These are phyloP conservation scores for Rozella allomycis DNA, from an alignment of 371 early-diverging fungal genomes.

Conservation along the genomic window DNA sequence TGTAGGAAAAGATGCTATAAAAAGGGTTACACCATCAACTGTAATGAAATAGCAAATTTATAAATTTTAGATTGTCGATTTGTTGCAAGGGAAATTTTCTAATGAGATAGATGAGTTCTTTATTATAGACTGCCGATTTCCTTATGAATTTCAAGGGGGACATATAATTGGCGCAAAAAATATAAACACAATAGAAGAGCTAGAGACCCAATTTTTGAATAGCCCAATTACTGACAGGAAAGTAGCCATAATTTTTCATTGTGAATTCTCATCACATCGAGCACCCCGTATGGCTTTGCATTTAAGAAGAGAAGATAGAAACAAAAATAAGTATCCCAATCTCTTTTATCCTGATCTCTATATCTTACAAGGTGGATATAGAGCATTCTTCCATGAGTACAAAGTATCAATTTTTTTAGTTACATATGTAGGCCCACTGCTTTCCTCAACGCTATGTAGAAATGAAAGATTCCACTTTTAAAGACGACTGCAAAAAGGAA, in stretches of 20 bases:
- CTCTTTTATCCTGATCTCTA: slow-evolving; percentile 67
- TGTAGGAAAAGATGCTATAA: too few relatives aligned
- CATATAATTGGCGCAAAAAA: slow-evolving; percentile 55
- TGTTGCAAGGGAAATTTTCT: slow-evolving; percentile 12
- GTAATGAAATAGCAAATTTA: too few relatives aligned
- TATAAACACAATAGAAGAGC: slow-evolving; percentile 26
- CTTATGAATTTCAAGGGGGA: slow-evolving; percentile 71
- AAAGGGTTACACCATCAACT: too few relatives aligned
- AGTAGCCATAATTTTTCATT: slow-evolving; percentile 55
- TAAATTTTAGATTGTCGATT: slow-evolving; percentile 7
- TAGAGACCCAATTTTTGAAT: slow-evolving; percentile 13
- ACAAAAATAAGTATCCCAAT: slow-evolving; percentile 47
- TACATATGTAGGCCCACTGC: too few relatives aligned
- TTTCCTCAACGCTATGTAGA: too few relatives aligned
- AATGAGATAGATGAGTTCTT: slow-evolving; percentile 14
- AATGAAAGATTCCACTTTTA: too few relatives aligned
- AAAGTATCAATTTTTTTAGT: too few relatives aligned
- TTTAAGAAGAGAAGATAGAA: slow-evolving; percentile 52
- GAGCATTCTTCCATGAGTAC: slow-evolving; percentile 33
- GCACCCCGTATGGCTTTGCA: slow-evolving; percentile 61
- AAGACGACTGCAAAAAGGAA: too few relatives aligned
- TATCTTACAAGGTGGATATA: slow-evolving; percentile 73
- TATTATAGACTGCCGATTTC: slow-evolving; percentile 64
- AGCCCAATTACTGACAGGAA: slow-evolving; percentile 12
- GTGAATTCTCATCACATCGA: slow-evolving; percentile 66